Base-by-base conservation (phyloP, 768 basidiomycete species). In the Lactifluus hygrophoroides region DNA sequence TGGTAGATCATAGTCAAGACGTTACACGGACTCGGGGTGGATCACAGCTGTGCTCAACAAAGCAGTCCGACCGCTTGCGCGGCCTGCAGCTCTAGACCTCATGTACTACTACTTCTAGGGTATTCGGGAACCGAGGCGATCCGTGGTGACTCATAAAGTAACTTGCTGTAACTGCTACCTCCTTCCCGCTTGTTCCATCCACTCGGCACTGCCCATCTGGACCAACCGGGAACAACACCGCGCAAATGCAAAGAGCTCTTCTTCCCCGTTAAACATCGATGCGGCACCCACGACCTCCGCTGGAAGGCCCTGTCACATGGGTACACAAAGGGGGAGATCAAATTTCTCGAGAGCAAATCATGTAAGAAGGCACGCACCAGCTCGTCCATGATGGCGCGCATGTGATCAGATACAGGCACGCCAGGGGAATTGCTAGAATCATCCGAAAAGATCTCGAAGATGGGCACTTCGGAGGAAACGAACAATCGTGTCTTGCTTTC, bases 211-310 rank as follows among this genome's bases (percentile, higher is more conserved):
- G 16, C 93, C 91, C 90, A 92, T 92, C 70, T 92, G 82, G 45
- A 90, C 87, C 17, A 92, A 74, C 44, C 91, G 78, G 23, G 88
- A 91, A 67, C 90, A 92, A 19, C 94, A 94, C 35, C 96, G 81
- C 11, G 93, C 94, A 70, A 97, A 99, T 0, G 96, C 96, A 69
- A 99, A 99, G 0, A 97, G 69, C 71, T 98, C 96, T 70, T 98
- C 96, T 67, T 98, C 94, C 3, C 95, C 94, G 0, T 86, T 87
- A 69, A 98, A 98, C 75, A 99, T 88, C 43, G 92, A 87, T 61
- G 88, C 91, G 1, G 78, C 76, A 34, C 92, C 90, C 17, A 95
- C 87, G 19, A 80, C 73, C 28, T 92, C 84, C 23, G 78, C 79
- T 1, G 87, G 79, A 0, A 97, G 75, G 19, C 93, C 93, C 91